phyloP scores from a whole-genome alignment of 345 rosid species.

The Sisymbrium irio region DNA sequence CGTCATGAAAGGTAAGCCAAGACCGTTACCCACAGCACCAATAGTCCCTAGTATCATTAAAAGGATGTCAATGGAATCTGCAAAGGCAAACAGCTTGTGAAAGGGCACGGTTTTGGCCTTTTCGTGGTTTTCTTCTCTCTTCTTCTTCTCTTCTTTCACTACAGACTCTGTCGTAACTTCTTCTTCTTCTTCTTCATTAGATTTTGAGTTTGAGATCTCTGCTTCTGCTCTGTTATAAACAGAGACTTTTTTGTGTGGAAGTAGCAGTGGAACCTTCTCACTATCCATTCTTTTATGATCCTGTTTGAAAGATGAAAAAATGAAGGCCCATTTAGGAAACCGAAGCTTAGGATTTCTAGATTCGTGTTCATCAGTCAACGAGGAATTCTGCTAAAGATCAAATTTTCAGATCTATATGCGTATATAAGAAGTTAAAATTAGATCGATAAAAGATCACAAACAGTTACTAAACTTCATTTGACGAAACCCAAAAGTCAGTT shows the following conservation, averaged over 20 bases:
- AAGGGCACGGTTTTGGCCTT: slow-evolving; percentile 33
- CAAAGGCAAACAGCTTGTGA: slow-evolving; percentile 65
- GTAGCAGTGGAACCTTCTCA: neutral
- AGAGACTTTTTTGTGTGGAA: no score
- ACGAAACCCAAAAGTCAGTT: neutral
- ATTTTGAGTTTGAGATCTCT: slow-evolving; percentile 24
- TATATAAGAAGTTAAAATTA: neutral
- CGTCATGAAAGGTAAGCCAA: slow-evolving; percentile 65
- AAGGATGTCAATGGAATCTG: slow-evolving; percentile 48
- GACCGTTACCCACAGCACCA: slow-evolving; percentile 56
- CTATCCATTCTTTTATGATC: slow-evolving; percentile 1
- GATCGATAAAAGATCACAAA: neutral
- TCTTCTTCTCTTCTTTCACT: neutral
- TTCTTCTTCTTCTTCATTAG: neutral
- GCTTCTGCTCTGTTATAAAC: neutral
- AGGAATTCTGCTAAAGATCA: neutral
- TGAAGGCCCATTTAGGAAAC: no score
- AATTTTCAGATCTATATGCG: no score
- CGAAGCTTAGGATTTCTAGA: no score
- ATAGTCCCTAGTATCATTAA: slow-evolving; percentile 63
- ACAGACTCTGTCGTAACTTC: slow-evolving; percentile 7
- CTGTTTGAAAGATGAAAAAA: neutral
- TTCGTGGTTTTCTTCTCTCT: slow-evolving; percentile 19
- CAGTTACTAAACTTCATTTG: neutral
- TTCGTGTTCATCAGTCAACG: neutral